A percentile compares a stretch with the other conserved stretches of the same genome.
Evolutionary conservation across 176 grass and related monocot species (phyloP).

Genomic region (Triticum aestivum): IWGSC_CS_RefSeq_v2.1 NC_057805.1:383752945-383753444

Average conservation of each 20-base stretch:
- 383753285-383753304: slow-evolving; percentile 89
- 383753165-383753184: slow-evolving; percentile 90
- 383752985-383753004: slow-evolving; percentile 99
- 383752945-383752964: slow-evolving; percentile 98
- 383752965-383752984: slow-evolving; percentile 99
- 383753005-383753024: slow-evolving; percentile 95
- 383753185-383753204: slow-evolving; percentile 92
- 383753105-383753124: slow-evolving; percentile 97
- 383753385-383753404: slow-evolving; percentile 52
- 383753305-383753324: slow-evolving; percentile 91
- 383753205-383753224: slow-evolving; percentile 97
- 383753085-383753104: slow-evolving; percentile 98
- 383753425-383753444: slow-evolving; percentile 48
- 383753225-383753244: slow-evolving; percentile 98
- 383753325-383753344: slow-evolving; percentile 78
- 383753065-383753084: slow-evolving; percentile 77
- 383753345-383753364: slow-evolving; percentile 89
- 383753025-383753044: slow-evolving; percentile 65
- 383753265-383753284: slow-evolving; percentile 89
- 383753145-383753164: slow-evolving; percentile 96
- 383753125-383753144: slow-evolving; percentile 98
- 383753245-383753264: slow-evolving; percentile 99
- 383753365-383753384: slow-evolving; percentile 76
- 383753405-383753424: slow-evolving; percentile 56
- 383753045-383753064: slow-evolving; percentile 69